A percentile compares a stretch with the other conserved stretches of the same genome.
These are phyloP conservation scores for Ganoderma boninense DNA, from an alignment of 1,284 basidiomycete species.

Conservation along the genomic window DNA sequence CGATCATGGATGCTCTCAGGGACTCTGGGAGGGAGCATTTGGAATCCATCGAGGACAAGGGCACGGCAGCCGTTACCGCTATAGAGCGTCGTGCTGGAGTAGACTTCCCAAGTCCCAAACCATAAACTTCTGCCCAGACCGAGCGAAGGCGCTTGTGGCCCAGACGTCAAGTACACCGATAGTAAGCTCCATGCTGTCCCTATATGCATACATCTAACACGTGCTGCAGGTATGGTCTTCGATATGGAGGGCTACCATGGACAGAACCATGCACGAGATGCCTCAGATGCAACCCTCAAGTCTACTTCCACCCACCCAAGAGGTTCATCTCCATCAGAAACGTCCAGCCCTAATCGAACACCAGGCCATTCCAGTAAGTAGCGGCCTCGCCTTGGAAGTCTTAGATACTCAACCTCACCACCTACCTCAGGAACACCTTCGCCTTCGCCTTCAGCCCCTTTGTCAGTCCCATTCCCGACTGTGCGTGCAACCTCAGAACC, in stretches of 20 bases:
- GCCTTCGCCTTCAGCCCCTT: constrained; percentile 25
- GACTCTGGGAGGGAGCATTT: constrained; percentile 34
- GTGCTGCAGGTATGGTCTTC: constrained; percentile 62
- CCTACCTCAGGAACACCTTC: constrained; percentile 28
- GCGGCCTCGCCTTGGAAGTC: neutral
- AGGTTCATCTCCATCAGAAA: constrained; percentile 27
- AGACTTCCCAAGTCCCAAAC: constrained; percentile 17
- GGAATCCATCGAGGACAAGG: constrained; percentile 36
- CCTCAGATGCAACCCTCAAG: constrained; percentile 48
- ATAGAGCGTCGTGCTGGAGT: constrained; percentile 32
- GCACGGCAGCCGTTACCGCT: constrained; percentile 36
- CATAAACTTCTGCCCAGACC: constrained; percentile 60
- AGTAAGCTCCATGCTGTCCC: constrained; percentile 56
- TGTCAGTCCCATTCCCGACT: constrained; percentile 44
- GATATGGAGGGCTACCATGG: constrained; percentile 77
- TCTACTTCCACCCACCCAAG: constrained; percentile 28
- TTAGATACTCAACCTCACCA: neutral
- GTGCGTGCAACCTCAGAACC: constrained; percentile 67
- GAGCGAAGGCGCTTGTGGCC: constrained; percentile 56
- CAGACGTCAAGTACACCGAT: constrained; percentile 73
- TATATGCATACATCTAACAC: constrained; percentile 4
- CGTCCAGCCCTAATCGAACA: constrained; percentile 29
- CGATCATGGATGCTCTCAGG: constrained; percentile 35
- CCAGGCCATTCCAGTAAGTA: constrained; percentile 36
- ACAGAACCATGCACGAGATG: constrained; percentile 50